Percentiles rank a stretch among this genome's conserved stretches.
phyloP scores from a whole-genome alignment of 305 asterid genomes.

The Plantago rigida region DNA sequence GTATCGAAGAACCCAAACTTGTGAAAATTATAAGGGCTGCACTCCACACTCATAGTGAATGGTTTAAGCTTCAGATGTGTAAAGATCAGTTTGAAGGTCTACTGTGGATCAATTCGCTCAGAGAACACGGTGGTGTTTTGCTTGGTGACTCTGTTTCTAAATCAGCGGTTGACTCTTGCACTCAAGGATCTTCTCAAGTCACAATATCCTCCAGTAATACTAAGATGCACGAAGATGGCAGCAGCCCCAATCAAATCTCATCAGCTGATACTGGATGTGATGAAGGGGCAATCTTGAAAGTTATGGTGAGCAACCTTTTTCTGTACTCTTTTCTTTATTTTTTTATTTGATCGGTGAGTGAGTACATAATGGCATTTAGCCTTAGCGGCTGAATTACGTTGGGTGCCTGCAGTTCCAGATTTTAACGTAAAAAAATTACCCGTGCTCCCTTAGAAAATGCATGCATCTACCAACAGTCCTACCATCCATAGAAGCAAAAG shows the following conservation, averaged over 20 bases:
- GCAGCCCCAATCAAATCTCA: conserved; percentile 59
- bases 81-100: conserved; percentile 85
- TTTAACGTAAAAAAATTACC: background rate
- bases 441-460: background rate
- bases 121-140: conserved; percentile 51
- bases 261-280: conserved; percentile 61
- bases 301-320: conserved; percentile 55
- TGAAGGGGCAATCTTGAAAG: conserved; percentile 84
- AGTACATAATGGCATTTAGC: no score
- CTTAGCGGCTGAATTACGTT: no score
- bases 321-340: background rate
- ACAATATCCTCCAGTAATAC: conserved; percentile 51
- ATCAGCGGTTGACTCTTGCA: conserved; percentile 45
- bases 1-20: conserved; percentile 87
- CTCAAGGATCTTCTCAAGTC: conserved; percentile 70
- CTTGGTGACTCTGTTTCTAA: conserved; percentile 50
- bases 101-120: conserved; percentile 60
- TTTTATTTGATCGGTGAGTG: no score
- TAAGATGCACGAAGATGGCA: conserved; percentile 63
- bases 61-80: conserved; percentile 97
- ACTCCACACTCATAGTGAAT: conserved; percentile 66
- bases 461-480: no score
- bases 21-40: conserved; percentile 80
- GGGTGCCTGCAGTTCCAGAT: no score
- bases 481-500: no score